phyloP scores from a whole-genome alignment of 139 green algal species.

The Protoeuglena noctilucae region DNA sequence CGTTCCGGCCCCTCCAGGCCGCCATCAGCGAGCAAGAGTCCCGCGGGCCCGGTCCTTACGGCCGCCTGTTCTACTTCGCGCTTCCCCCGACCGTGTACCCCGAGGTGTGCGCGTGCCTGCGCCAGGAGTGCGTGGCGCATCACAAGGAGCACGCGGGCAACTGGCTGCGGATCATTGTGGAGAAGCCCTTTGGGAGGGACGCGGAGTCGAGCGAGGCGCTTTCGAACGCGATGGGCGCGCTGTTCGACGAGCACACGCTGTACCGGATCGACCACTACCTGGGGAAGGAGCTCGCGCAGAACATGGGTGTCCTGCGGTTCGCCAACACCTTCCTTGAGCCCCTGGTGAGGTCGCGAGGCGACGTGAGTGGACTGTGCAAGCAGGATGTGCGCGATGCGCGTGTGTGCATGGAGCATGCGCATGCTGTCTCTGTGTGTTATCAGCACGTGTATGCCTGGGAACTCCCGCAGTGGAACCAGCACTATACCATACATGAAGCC shows the following conservation, averaged over 20 bases:
- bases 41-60: slow-evolving; percentile 7
- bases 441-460: no score
- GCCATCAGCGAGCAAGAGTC: slow-evolving; percentile 31
- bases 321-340: slow-evolving; percentile 74
- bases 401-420: no score
- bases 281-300: slow-evolving; percentile 92
- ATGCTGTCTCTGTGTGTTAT: no score
- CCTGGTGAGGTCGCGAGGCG: no score
- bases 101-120: slow-evolving; percentile 30
- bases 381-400: no score
- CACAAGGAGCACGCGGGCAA: slow-evolving; percentile 8
- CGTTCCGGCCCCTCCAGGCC: slow-evolving; percentile 30
- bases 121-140: not conserved
- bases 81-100: slow-evolving; percentile 90
- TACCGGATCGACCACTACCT: slow-evolving; percentile 95
- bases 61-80: slow-evolving; percentile 86
- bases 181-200: slow-evolving; percentile 79
- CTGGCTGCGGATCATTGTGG: slow-evolving; percentile 55
- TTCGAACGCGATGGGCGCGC: slow-evolving; percentile 36
- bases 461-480: no score
- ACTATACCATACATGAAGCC: no score
- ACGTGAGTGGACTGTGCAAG: no score
- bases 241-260: slow-evolving; percentile 75
- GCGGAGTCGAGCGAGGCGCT: slow-evolving; percentile 63
- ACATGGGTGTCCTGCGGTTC: slow-evolving; percentile 92